Conservation (phyloP, 352 stramenopile species). For the Globisporangium nunn region DNA sequence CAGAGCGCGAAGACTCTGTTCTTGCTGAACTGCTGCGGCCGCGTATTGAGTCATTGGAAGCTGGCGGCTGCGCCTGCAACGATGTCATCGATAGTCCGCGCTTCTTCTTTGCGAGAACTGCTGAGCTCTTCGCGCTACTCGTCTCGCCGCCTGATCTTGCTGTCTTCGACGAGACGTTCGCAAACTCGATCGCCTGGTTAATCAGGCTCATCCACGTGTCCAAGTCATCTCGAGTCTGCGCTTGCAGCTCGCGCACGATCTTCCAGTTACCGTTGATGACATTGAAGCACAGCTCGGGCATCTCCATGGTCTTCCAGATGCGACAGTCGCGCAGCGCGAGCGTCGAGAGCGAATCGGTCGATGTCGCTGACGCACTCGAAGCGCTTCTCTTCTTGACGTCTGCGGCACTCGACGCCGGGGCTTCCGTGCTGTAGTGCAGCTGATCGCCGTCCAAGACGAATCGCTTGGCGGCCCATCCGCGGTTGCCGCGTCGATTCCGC, state of each 20-base stretch:
- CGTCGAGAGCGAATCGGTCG: slow-evolving; percentile 34
- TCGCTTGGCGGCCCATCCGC: slow-evolving; percentile 63
- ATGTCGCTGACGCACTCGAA: background rate
- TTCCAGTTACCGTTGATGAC: slow-evolving; percentile 74
- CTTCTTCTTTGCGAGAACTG: background rate
- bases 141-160: background rate
- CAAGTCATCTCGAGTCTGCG: slow-evolving; percentile 48
- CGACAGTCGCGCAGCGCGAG: slow-evolving; percentile 60
- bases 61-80: background rate
- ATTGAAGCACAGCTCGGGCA: slow-evolving; percentile 75
- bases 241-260: slow-evolving; percentile 76
- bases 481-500: slow-evolving; percentile 60
- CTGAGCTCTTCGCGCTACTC: slow-evolving; percentile 1
- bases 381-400: slow-evolving; percentile 1
- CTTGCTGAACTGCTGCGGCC: slow-evolving; percentile 4
- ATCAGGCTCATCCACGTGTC: slow-evolving; percentile 67
- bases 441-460: slow-evolving; percentile 65
- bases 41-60: slow-evolving; percentile 20
- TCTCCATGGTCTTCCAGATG: slow-evolving; percentile 86
- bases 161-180: slow-evolving; percentile 30
- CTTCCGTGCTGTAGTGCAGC: slow-evolving; percentile 61
- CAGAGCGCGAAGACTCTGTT: slow-evolving; percentile 1
- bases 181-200: slow-evolving; percentile 71
- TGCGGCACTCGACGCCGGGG: slow-evolving; percentile 10
- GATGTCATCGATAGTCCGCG: slow-evolving; percentile 5